Conservation (phyloP, 768 basidiomycete genomes). For the Scleroderma bovista region DNA sequence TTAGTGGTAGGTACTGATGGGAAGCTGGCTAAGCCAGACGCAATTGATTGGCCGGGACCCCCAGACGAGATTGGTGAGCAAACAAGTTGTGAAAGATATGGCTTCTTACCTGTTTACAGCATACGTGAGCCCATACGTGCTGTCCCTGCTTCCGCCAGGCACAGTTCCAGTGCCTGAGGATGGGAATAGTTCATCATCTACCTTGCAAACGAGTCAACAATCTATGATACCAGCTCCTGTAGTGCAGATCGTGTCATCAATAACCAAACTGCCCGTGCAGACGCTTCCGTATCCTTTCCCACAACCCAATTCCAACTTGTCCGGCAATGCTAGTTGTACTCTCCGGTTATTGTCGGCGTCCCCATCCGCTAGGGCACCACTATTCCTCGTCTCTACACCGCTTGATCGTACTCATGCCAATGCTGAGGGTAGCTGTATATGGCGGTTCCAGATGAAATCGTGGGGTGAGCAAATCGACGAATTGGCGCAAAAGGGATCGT, state of each 20-base stretch:
- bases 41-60: slow-evolving; percentile 70
- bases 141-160: slow-evolving; percentile 69
- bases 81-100: slow-evolving; percentile 50
- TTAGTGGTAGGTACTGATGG: slow-evolving; percentile 59
- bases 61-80: slow-evolving; percentile 72
- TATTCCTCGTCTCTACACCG: slow-evolving; percentile 67
- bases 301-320: slow-evolving; percentile 22
- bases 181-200: slow-evolving; percentile 6
- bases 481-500: slow-evolving; percentile 59
- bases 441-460: slow-evolving; percentile 64
- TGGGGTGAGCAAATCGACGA: slow-evolving; percentile 86
- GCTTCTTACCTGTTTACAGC: slow-evolving; percentile 64
- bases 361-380: slow-evolving; percentile 43
- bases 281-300: slow-evolving; percentile 59
- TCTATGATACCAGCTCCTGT: slow-evolving; percentile 50
- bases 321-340: slow-evolving; percentile 36
- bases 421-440: slow-evolving; percentile 72
- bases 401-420: slow-evolving; percentile 61
- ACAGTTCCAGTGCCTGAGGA: slow-evolving; percentile 38
- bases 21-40: slow-evolving; percentile 40
- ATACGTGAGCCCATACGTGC: slow-evolving; percentile 71
- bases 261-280: slow-evolving; percentile 58
- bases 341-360: slow-evolving; percentile 64
- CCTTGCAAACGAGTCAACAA: slow-evolving; percentile 18
- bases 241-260: slow-evolving; percentile 65